Evolutionary conservation across 1,284 basidiomycete genomes (phyloP).

Genomic region (Melampsora americana): DNA sequence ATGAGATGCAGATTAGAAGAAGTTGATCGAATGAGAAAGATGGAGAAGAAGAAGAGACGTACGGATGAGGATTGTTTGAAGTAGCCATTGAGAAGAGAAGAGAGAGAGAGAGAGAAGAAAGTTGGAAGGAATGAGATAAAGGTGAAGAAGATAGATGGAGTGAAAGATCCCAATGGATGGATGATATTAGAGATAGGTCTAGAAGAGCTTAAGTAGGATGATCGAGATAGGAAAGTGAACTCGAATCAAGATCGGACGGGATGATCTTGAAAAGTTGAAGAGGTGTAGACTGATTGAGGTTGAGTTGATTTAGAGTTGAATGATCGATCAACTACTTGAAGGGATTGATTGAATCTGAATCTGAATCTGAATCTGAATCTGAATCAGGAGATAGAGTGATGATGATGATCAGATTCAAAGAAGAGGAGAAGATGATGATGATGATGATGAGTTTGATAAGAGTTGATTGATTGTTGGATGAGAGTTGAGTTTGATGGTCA

Average conservation of each 20-base stretch:
- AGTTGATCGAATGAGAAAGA: neutral
- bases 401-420: too few species aligned
- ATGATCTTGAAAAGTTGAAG: neutral
- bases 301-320: too few species aligned
- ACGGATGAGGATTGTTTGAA: neutral
- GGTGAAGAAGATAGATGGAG: neutral
- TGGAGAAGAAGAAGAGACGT: neutral
- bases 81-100: constrained; percentile 27
- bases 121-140: constrained; percentile 28
- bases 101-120: constrained; percentile 18
- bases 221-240: neutral
- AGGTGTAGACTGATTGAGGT: neutral
- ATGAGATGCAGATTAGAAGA: neutral
- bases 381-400: too few species aligned
- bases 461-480: too few species aligned
- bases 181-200: too few species aligned
- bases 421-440: too few species aligned
- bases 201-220: neutral
- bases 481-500: too few species aligned
- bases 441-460: too few species aligned
- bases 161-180: neutral
- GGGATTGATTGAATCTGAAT: too few species aligned
- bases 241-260: neutral
- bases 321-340: too few species aligned
- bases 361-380: too few species aligned